phyloP scores from a whole-genome alignment of 495 filamentous ascomycete species.

The Cryomyces antarcticus region DNA sequence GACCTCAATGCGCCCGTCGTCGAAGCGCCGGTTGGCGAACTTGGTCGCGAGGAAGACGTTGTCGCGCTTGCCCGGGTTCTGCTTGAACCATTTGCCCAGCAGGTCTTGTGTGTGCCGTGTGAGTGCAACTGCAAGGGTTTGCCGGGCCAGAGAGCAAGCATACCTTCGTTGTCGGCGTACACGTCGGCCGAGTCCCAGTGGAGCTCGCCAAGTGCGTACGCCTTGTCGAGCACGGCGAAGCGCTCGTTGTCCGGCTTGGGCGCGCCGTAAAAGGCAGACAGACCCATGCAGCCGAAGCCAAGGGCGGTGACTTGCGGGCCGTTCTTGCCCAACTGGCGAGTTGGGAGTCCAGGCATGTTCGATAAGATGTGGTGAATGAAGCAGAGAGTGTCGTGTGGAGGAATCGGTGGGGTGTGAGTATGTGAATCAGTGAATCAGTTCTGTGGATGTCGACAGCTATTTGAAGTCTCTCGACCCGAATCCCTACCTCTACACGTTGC shows the following conservation, averaged over 20 bases:
- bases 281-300: conserved; percentile 2
- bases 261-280: conserved; percentile 12
- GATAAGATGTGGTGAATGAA: not conserved
- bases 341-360: conserved; percentile 1
- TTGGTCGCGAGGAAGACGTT: conserved; percentile 16
- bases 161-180: conserved; percentile 12
- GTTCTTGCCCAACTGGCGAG: conserved; percentile 2
- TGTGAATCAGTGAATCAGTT: no score
- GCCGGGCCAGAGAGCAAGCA: not conserved
- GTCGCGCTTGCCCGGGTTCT: conserved; percentile 13
- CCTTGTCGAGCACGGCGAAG: conserved; percentile 11
- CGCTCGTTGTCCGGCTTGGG: conserved; percentile 13
- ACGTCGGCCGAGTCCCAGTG: conserved; percentile 13
- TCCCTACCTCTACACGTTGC: no score
- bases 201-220: conserved; percentile 10
- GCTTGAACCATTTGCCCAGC: conserved; percentile 11
- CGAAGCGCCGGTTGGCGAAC: conserved; percentile 7
- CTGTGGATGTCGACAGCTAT: no score
- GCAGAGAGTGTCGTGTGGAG: no score
- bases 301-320: conserved; percentile 2
- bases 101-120: not conserved
- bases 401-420: no score
- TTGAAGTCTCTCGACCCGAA: no score
- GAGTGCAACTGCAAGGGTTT: not conserved
- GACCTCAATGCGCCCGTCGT: conserved; percentile 2